Evolutionary conservation across 306 rosid genomes (phyloP).

Genomic region (peach (Prunus persica)): DNA sequence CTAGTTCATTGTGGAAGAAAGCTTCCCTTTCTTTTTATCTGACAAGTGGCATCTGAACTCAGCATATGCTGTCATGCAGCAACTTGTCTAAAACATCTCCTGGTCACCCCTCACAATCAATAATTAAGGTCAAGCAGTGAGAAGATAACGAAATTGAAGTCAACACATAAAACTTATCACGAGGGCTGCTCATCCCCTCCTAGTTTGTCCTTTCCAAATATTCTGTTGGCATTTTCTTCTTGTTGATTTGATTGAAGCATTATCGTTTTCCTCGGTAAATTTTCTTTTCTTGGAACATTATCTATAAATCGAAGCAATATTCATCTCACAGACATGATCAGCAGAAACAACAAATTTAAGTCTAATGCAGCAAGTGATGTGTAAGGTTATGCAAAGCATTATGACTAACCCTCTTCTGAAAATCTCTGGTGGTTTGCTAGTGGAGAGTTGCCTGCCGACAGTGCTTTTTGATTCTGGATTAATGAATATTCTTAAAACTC

Average conservation of each 20-base stretch:
- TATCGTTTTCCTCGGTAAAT: not conserved
- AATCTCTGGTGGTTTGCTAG: not conserved
- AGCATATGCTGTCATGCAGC: slow-evolving; percentile 25
- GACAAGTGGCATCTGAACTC: slow-evolving; percentile 23
- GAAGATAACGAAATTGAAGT: slow-evolving; percentile 4
- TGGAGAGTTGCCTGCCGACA: not conserved
- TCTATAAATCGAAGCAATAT: not conserved
- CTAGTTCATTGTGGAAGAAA: slow-evolving; percentile 20
- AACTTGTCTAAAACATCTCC: not conserved
- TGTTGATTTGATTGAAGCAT: not conserved
- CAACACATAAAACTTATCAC: slow-evolving; percentile 2
- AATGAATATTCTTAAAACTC: slow-evolving; percentile 39
- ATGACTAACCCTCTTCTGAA: not conserved
- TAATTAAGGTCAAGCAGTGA: not conserved
- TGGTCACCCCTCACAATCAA: not conserved
- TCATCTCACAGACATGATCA: too few species aligned
- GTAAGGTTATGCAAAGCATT: not conserved
- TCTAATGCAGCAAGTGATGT: not conserved
- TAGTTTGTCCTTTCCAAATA: not conserved
- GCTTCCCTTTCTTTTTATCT: slow-evolving; percentile 2
- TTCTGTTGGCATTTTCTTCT: slow-evolving; percentile 6
- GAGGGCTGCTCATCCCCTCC: not conserved
- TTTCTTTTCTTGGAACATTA: not conserved
- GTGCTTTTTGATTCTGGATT: not conserved
- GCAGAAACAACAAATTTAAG: too few species aligned